A percentile compares a stretch with the other conserved stretches of the same genome.
These are phyloP conservation scores for Boletus pseudopeckii DNA, from an alignment of 768 basidiomycete genomes.

Conservation along the genomic window DNA sequence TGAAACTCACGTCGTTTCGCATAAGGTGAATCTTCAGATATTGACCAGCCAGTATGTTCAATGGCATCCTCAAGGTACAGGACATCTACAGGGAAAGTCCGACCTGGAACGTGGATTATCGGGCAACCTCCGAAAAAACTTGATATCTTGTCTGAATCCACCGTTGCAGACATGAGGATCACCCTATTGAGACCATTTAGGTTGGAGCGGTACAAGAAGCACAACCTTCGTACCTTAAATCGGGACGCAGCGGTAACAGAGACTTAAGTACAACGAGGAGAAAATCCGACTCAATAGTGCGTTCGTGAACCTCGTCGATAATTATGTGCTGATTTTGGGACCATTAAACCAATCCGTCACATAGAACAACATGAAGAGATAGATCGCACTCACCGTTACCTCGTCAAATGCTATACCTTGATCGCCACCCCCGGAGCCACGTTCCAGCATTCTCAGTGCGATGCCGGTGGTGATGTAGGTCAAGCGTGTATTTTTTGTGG, in stretches of 20 bases:
- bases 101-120: conserved; percentile 82
- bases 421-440: conserved; percentile 64
- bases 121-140: conserved; percentile 85
- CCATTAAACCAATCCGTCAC: background rate
- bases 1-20: conserved; percentile 58
- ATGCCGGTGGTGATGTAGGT: conserved; percentile 94
- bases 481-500: conserved; percentile 71
- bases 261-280: conserved; percentile 90
- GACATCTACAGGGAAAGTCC: conserved; percentile 90
- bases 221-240: conserved; percentile 67
- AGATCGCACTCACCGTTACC: conserved; percentile 66
- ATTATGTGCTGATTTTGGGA: conserved; percentile 72
- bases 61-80: conserved; percentile 90
- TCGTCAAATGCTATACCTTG: conserved; percentile 87
- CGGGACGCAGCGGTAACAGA: conserved; percentile 66
- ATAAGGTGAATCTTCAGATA: conserved; percentile 79
- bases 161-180: conserved; percentile 94
- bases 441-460: conserved; percentile 94
- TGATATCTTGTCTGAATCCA: conserved; percentile 89
- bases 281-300: conserved; percentile 97
- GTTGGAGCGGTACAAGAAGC: background rate
- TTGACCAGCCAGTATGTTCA: conserved; percentile 73
- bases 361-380: background rate
- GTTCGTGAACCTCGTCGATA: conserved; percentile 97
- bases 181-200: conserved; percentile 48